Conservation (phyloP, 2,329 filamentous ascomycete species). For the Fusarium longipes region DNA sequence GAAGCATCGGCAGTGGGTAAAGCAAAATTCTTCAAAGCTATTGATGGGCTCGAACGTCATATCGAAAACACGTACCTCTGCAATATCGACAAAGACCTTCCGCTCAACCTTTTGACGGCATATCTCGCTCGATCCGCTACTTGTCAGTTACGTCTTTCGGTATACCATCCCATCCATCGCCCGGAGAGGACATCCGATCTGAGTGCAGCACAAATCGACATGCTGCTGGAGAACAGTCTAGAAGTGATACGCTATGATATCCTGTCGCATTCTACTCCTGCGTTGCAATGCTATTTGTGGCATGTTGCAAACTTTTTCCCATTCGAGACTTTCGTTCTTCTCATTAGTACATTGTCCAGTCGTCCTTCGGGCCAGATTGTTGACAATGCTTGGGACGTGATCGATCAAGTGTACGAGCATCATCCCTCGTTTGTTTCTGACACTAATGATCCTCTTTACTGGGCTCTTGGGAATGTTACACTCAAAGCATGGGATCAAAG, state of each 20-base stretch:
- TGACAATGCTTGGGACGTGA: background rate
- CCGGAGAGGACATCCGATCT: background rate
- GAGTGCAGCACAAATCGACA: background rate
- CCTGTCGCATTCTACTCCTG: background rate
- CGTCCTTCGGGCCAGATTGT: background rate
- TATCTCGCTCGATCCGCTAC: conserved; percentile 1
- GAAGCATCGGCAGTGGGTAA: background rate
- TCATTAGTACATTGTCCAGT: conserved; percentile 1
- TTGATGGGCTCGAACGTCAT: background rate
- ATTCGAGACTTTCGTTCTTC: conserved; percentile 1
- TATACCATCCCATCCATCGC: conserved; percentile 3
- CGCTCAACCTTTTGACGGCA: background rate
- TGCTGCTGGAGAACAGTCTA: background rate
- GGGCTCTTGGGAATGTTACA: background rate
- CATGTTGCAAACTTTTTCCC: conserved; percentile 5
- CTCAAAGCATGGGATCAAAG: background rate
- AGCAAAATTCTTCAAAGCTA: background rate
- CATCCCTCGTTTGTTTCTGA: background rate
- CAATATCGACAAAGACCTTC: background rate
- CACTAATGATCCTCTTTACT: background rate
- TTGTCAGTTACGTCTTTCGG: background rate
- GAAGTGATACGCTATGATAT: conserved; percentile 2
- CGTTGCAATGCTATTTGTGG: background rate
- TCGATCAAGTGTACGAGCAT: background rate
- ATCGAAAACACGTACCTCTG: background rate